phyloP scores from a whole-genome alignment of 208 protist species.

The Strigomonas oncopelti region DNA sequence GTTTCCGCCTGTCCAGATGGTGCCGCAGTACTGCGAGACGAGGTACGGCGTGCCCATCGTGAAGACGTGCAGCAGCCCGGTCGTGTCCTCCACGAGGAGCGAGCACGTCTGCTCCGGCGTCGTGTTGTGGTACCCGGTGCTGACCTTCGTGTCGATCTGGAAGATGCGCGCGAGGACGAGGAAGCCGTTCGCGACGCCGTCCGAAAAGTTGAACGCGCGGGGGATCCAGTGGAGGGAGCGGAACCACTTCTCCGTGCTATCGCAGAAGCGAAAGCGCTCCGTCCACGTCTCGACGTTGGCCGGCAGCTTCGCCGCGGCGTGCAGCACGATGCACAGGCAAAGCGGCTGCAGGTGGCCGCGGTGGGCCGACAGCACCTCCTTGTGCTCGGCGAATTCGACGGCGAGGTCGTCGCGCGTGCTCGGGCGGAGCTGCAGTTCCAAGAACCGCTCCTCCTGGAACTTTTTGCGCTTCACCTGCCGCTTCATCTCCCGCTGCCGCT shows the following conservation, averaged over 20 bases:
- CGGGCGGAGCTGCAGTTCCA: conserved; percentile 56
- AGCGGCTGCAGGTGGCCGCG: conserved; percentile 58
- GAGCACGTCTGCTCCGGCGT: conserved; percentile 78
- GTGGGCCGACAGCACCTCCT: conserved; percentile 35
- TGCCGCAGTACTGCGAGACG: conserved; percentile 58
- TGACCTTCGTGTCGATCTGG: conserved; percentile 53
- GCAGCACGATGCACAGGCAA: conserved; percentile 66
- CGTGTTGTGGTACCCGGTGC: conserved; percentile 47
- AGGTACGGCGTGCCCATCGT: conserved; percentile 79
- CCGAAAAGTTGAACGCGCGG: conserved; percentile 64
- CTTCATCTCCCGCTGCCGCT: conserved; percentile 62
- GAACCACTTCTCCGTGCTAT: conserved; percentile 62
- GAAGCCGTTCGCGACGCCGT: conserved; percentile 49
- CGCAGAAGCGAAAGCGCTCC: conserved; percentile 81
- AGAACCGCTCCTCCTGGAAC: conserved; percentile 73
- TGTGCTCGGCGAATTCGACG: conserved; percentile 69
- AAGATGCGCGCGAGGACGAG: conserved; percentile 77
- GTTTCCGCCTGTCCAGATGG: conserved; percentile 65
- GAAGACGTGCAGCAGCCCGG: conserved; percentile 73
- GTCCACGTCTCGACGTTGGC: conserved; percentile 75
- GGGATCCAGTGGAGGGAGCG: conserved; percentile 81
- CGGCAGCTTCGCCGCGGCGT: conserved; percentile 52
- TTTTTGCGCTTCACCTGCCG: conserved; percentile 69
- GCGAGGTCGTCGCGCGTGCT: conserved; percentile 56
- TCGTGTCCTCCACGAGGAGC: conserved; percentile 51